Conservation (phyloP, 306 rosid genomes). For the Hippophae gyantsensis region DNA sequence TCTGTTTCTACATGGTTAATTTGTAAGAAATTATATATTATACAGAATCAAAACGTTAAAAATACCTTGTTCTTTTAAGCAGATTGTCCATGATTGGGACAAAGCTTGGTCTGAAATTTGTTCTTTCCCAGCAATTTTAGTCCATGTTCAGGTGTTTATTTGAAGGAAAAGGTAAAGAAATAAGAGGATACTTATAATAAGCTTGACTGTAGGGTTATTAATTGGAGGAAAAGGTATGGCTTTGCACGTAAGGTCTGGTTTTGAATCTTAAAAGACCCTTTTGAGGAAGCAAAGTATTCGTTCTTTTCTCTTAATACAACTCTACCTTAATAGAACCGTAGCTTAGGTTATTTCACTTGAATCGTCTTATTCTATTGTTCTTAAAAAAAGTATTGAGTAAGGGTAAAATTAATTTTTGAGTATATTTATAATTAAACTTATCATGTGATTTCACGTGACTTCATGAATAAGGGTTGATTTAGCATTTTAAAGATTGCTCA, state of each 20-base stretch:
- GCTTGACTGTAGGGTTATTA: constrained; percentile 9
- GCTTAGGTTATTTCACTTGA: too few relatives aligned
- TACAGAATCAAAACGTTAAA: neutral
- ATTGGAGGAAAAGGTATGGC: constrained; percentile 14
- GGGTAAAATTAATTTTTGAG: too few relatives aligned
- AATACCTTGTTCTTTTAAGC: constrained; percentile 44
- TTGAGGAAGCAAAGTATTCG: constrained; percentile 45
- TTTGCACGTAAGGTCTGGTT: constrained; percentile 45
- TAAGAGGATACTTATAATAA: constrained; percentile 6
- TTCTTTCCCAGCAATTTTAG: constrained; percentile 4
- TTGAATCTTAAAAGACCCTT: constrained; percentile 32
- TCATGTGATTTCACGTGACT: too few relatives aligned
- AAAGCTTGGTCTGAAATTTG: constrained; percentile 16
- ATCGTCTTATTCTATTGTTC: too few relatives aligned
- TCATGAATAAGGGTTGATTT: too few relatives aligned
- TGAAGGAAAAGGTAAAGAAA: constrained; percentile 27
- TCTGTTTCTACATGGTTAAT: neutral
- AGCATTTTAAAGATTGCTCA: too few relatives aligned
- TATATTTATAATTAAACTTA: too few relatives aligned
- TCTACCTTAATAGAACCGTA: too few relatives aligned
- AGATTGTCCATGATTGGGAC: constrained; percentile 29
- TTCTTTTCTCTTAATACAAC: constrained; percentile 19
- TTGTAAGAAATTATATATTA: neutral
- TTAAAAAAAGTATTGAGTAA: too few relatives aligned
- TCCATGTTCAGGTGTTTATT: constrained; percentile 19